Evolutionary conservation across 495 filamentous ascomycete genomes (phyloP).

Genomic region (Wilcoxina mikolae): DNA sequence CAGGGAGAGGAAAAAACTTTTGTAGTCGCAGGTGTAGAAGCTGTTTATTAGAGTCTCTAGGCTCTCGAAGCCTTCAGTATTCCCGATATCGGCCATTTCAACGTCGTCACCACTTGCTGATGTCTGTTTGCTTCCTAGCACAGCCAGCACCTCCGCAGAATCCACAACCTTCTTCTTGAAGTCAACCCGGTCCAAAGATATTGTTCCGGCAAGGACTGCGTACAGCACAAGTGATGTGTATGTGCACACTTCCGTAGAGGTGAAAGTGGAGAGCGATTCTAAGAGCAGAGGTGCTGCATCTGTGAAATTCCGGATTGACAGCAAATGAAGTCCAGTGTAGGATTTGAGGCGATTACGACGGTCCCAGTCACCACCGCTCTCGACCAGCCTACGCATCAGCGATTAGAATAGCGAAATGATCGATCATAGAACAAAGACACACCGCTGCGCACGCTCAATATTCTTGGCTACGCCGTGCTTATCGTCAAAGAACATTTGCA

Average conservation of each 20-base stretch:
- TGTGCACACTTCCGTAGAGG: conserved; percentile 90
- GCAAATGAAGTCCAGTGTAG: conserved; percentile 85
- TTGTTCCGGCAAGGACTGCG: conserved; percentile 82
- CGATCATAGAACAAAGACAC: not conserved
- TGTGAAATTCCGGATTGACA: conserved; percentile 79
- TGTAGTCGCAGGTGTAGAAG: conserved; percentile 84
- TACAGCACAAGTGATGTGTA: conserved; percentile 92
- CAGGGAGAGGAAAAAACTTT: conserved; percentile 77
- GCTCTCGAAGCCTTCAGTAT: conserved; percentile 44
- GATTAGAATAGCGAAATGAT: not conserved
- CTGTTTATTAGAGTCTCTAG: conserved; percentile 77
- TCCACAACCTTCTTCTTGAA: conserved; percentile 98
- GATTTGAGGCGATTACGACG: conserved; percentile 94
- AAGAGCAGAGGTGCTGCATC: conserved; percentile 83
- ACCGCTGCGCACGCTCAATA: conserved; percentile 65
- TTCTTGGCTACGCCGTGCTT: conserved; percentile 81
- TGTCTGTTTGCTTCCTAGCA: conserved; percentile 73
- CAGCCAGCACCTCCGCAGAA: conserved; percentile 92
- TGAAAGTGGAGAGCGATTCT: conserved; percentile 95
- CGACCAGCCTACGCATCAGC: conserved; percentile 48
- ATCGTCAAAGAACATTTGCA: conserved; percentile 91
- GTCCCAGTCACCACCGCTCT: conserved; percentile 95
- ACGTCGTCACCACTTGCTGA: conserved; percentile 53
- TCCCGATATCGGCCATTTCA: conserved; percentile 67
- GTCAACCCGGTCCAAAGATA: conserved; percentile 89